Base-by-base conservation (phyloP, 2,329 filamentous ascomycete genomes). In the Gyromitra esculenta region DNA sequence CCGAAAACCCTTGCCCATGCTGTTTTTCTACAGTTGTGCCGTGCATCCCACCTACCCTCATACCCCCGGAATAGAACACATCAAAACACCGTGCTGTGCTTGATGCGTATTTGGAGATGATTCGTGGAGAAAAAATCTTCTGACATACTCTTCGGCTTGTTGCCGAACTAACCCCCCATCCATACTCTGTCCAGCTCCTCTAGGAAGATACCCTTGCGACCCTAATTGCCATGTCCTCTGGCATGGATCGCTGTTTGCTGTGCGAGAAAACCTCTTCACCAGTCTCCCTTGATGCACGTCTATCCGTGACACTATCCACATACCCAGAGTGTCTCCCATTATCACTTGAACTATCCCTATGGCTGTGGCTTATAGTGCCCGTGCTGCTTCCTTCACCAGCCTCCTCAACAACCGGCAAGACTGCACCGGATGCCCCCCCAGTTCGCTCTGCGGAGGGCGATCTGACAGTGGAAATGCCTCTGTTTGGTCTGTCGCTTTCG, bases 341-440 rank as follows among this genome's bases (percentile, higher is more conserved):
- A 64, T 80, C 79, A 37, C 79, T 80, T 66, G 77, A 68, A 64
- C 79, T 80, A 45, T 79, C 69, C 56, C 75, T 80, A 64, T 79
- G 74, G 70, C 79, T 80, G 45, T 73, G 70, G 57, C 68, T 80
- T 71, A 77, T 64, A 52, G 78, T 69, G 8, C 78, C 79, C 25
- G 52, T 77, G 65, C 78, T 80, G 25, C 80, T 76, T 52, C 78
- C 90, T 83, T 97, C 95, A 4, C 90, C 92, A n/a, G 90, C 91
- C 84, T 98, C 95, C 80, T 97, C 92, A 5, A 98, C 94, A 8
- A 97, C 91, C 0, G 95, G 95, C 1, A 98, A 85, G 0, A 87
- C 89, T 41, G 86, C 86, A 11, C 87, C 85, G 35, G 82, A 82
- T 11, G 86, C 83, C 13, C 87, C 86, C 84, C 87, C 81, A 82